Percentiles rank a stretch among this genome's conserved stretches.
Evolutionary conservation across 495 filamentous ascomycete genomes (phyloP).

Genomic region (Sphaerosporella brunnea): DNA sequence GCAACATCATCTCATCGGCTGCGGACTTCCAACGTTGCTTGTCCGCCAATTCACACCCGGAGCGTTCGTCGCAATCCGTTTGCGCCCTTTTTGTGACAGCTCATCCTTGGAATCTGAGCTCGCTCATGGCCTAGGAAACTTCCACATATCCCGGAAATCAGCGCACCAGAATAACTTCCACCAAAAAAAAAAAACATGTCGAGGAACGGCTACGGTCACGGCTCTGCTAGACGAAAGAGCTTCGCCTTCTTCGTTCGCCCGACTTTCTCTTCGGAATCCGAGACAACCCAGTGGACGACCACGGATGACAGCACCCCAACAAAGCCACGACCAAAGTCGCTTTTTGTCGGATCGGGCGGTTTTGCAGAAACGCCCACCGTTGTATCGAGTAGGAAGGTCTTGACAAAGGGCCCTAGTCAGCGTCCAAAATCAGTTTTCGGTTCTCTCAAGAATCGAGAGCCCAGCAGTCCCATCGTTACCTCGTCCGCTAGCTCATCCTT

Average conservation of each 20-base stretch:
- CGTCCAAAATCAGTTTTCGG: slow-evolving; percentile 26
- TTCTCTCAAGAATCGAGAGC: slow-evolving; percentile 17
- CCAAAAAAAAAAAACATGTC: too few species aligned
- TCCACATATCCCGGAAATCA: too few species aligned
- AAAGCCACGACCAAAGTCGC: slow-evolving; percentile 22
- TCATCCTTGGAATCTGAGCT: too few species aligned
- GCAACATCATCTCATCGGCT: too few species aligned
- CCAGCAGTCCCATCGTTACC: slow-evolving; percentile 9
- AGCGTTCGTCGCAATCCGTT: too few species aligned
- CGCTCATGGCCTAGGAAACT: too few species aligned
- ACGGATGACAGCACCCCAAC: slow-evolving; percentile 7
- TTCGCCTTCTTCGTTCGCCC: slow-evolving; percentile 24
- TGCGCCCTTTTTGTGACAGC: too few species aligned
- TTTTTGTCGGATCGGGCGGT: slow-evolving; percentile 14
- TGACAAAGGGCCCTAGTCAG: slow-evolving; percentile 14
- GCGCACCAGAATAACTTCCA: too few species aligned
- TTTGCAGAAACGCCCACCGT: slow-evolving; percentile 20
- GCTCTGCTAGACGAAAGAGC: slow-evolving; percentile 22
- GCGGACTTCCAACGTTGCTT: too few species aligned
- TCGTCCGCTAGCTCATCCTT: slow-evolving; percentile 24
- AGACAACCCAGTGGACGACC: slow-evolving; percentile 11
- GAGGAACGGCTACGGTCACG: too few species aligned
- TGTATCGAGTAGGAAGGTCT: slow-evolving; percentile 20
- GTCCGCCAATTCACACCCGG: too few species aligned
- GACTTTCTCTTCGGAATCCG: slow-evolving; percentile 14